Conservation (phyloP, 768 basidiomycete species). For the Crepidotus variabilis region DNA sequence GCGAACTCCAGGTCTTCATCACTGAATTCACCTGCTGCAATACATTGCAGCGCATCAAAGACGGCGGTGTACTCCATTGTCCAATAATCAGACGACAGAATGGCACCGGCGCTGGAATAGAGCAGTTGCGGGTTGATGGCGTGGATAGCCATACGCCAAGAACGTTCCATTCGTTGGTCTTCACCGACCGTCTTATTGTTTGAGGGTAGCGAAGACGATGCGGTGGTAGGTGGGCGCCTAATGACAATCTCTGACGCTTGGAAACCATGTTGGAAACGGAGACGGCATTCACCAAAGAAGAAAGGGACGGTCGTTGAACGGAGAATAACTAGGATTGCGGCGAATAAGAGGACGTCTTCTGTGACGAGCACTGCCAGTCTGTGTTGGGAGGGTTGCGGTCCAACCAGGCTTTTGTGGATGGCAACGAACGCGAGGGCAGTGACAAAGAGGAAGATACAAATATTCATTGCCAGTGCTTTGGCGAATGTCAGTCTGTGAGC, state of each 20-base stretch:
- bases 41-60: slow-evolving; percentile 22
- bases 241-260: slow-evolving; percentile 27
- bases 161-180: slow-evolving; percentile 17
- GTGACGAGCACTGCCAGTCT: slow-evolving; percentile 21
- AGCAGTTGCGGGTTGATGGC: slow-evolving; percentile 24
- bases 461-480: slow-evolving; percentile 23
- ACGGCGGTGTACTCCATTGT: slow-evolving; percentile 24
- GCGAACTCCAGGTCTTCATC: slow-evolving; percentile 28
- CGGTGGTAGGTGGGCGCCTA: slow-evolving; percentile 19
- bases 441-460: slow-evolving; percentile 18
- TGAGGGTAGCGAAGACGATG: neutral
- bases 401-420: slow-evolving; percentile 14
- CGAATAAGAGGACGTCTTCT: slow-evolving; percentile 22
- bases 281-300: slow-evolving; percentile 30
- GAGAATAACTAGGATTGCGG: slow-evolving; percentile 23
- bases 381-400: slow-evolving; percentile 14
- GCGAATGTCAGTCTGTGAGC: slow-evolving; percentile 20
- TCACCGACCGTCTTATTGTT: slow-evolving; percentile 8
- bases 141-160: slow-evolving; percentile 21
- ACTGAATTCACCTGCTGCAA: slow-evolving; percentile 19
- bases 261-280: slow-evolving; percentile 26
- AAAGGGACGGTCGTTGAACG: slow-evolving; percentile 27
- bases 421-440: slow-evolving; percentile 14
- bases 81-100: slow-evolving; percentile 28
- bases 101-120: slow-evolving; percentile 25